Percentiles rank a stretch among this genome's conserved stretches.
Evolutionary conservation across 306 rosid species (phyloP).

Genomic region (Quercus variabilis): DNA sequence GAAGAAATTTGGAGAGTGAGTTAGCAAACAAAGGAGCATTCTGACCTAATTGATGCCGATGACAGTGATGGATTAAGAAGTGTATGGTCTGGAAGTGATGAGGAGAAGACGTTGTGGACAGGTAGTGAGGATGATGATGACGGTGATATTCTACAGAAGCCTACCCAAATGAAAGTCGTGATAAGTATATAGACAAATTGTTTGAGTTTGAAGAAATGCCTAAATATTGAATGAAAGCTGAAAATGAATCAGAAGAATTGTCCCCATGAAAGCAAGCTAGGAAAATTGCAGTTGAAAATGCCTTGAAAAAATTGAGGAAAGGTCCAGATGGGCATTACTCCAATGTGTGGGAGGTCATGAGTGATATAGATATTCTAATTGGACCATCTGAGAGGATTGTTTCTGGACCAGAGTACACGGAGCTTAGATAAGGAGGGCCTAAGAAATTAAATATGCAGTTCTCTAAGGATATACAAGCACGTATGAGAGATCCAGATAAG

Average conservation of each 20-base stretch:
- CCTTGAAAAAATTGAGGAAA: constrained; percentile 72
- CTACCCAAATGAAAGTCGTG: constrained; percentile 72
- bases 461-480: constrained; percentile 76
- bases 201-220: constrained; percentile 89
- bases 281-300: constrained; percentile 83
- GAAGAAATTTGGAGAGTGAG: no score
- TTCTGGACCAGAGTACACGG: constrained; percentile 78
- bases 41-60: constrained; percentile 15
- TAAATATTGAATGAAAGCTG: constrained; percentile 68
- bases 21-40: no score
- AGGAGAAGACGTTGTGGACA: constrained; percentile 87
- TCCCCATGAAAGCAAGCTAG: constrained; percentile 85
- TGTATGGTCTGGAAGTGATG: constrained; percentile 87
- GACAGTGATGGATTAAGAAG: constrained; percentile 81
- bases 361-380: constrained; percentile 70
- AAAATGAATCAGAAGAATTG: constrained; percentile 77
- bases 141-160: constrained; percentile 72
- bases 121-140: constrained; percentile 83
- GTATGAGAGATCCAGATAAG: constrained; percentile 82
- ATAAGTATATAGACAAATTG: constrained; percentile 65
- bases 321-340: constrained; percentile 83
- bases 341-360: constrained; percentile 84
- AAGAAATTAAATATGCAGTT: constrained; percentile 69
- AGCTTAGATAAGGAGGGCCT: constrained; percentile 77
- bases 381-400: constrained; percentile 89